phyloP scores from a whole-genome alignment of 129 eudicot species.

The Flaveria bidentis region DNA sequence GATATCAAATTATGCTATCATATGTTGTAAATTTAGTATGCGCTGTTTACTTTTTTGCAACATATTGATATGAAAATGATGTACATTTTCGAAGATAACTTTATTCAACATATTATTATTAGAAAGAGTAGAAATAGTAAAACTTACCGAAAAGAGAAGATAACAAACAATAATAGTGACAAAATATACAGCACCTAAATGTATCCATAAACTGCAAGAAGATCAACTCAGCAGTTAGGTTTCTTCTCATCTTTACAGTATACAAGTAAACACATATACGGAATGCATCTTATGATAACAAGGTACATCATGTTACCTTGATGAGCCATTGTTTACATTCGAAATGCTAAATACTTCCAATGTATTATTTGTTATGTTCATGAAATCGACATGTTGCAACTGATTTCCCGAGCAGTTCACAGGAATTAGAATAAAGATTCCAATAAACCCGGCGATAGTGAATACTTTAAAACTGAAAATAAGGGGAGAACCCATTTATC shows the following conservation, averaged over 20 bases:
- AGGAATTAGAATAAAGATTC: conserved; percentile 65
- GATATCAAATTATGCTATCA: not conserved
- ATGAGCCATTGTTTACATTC: conserved; percentile 65
- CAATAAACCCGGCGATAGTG: conserved; percentile 56
- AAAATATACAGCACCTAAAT: conserved; percentile 58
- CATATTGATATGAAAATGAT: no score
- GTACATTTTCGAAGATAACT: not conserved
- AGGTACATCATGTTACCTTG: conserved; percentile 38
- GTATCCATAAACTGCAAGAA: conserved; percentile 69
- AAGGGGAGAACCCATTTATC: not conserved
- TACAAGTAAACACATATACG: conserved; percentile 12
- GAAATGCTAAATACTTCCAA: conserved; percentile 68
- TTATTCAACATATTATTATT: not conserved
- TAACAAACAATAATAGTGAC: conserved; percentile 48
- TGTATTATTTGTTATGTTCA: conserved; percentile 47
- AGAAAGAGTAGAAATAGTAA: not conserved
- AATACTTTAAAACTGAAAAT: conserved; percentile 57
- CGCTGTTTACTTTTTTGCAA: not conserved
- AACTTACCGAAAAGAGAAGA: conserved; percentile 60
- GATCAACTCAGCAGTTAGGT: conserved; percentile 21
- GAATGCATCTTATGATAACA: conserved; percentile 14
- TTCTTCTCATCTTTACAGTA: conserved; percentile 11
- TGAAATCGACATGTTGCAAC: conserved; percentile 44
- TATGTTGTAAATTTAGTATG: not conserved
- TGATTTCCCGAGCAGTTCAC: conserved; percentile 64